These are phyloP conservation scores for Oryza glumipatula DNA, from an alignment of 176 grass and related monocot species.

Conservation along the genomic window DNA sequence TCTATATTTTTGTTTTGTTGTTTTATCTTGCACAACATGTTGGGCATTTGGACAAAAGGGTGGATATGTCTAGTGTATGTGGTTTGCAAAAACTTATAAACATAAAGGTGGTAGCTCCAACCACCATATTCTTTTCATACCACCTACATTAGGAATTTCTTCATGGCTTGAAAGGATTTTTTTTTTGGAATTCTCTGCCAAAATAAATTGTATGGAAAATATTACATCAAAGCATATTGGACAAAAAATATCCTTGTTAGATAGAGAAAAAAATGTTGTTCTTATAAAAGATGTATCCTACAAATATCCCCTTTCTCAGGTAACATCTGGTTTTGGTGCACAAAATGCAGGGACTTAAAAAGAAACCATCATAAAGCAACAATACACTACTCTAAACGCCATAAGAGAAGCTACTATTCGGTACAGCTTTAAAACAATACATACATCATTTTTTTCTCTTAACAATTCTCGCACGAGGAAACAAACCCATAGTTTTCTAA, in stretches of 20 bases:
- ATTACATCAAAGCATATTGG: background rate
- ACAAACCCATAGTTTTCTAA: no score
- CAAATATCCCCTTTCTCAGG: no score
- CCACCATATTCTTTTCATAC: background rate
- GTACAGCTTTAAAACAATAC: no score
- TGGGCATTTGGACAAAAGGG: background rate
- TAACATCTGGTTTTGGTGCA: no score
- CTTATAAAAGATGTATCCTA: no score
- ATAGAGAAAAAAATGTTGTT: no score
- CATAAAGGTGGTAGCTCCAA: background rate
- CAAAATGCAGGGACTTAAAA: no score
- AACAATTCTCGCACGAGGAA: no score
- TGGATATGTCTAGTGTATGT: background rate
- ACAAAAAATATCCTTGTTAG: background rate
- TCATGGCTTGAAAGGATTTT: background rate
- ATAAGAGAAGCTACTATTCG: no score
- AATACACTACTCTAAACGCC: no score
- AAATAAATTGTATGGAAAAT: background rate
- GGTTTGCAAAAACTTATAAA: background rate
- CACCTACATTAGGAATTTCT: background rate
- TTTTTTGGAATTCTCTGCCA: background rate
- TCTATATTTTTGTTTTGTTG: background rate
- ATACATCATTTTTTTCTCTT: no score
- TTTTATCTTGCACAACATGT: conserved; percentile 20
- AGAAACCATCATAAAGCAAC: no score